Base-by-base conservation (phyloP, 169 alveolate species). In the Amoebophrya sp. region DNA sequence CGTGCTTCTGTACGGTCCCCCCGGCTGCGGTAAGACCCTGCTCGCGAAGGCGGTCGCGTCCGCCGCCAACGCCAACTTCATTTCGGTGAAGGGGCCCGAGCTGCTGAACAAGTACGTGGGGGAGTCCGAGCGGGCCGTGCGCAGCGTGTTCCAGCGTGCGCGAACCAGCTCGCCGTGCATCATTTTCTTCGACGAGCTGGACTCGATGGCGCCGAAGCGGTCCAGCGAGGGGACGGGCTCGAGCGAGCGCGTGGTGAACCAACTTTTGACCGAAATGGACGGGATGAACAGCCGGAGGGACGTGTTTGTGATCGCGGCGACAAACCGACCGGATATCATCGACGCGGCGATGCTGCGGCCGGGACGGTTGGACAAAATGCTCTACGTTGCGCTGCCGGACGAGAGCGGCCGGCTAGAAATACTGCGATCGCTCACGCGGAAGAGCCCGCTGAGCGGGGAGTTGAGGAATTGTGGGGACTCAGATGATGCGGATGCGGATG, bases 271-370 rank as follows among this genome's bases (percentile, higher is more conserved):
- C 31, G 99, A 98, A 94, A 96, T 99, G 98, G 99, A 99, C 94
- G 99, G 99, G 13, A 95, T 98, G 91, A 92, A 94, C 88, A 94
- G 94, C 89, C 92, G 98, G 39, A 93, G 92, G 45, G 92, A 98
- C 91, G 99, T 99, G 26, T 99, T 95, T 92, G 98, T 99, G 43
- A 96, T 99, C 48, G 99, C 99, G 20, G 99, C 99, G 0, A 98
- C 99, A 0, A 99, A 99, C 92, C 94, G 99, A 88, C 99, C 99
- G 4, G 99, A 99, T 93, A 97, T 98, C 39, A 97, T 99, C 78
- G 99, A 99, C 93, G 98, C 99, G 0, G 99, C 99, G 5, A 97
- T 99, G 96, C 94, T 99, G 90, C 95, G 99, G 87, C 99, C 99
- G n/a, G 99, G 99, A 29, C 94, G 99, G 89, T 93, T 98, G 40